Evolutionary conservation across 768 basidiomycete genomes (phyloP), one percentile per base, ranked within the genome.

Genomic region (Crucibulum laeve): DNA sequence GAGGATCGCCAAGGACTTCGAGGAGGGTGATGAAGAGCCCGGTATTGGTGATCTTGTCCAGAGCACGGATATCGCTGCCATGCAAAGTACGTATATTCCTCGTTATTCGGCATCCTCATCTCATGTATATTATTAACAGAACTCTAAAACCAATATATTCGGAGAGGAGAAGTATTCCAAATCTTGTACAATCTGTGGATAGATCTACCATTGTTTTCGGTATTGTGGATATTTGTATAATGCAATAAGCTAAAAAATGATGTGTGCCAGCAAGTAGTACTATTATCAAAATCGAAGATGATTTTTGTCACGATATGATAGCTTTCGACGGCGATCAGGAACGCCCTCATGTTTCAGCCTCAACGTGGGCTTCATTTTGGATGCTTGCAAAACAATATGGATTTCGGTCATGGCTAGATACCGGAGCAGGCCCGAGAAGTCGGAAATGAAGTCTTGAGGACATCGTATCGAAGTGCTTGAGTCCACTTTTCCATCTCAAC

Each of bases 11-110:
- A 91, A 88, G 54, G n/a, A n/a, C n/a, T n/a, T n/a, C n/a, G n/a
- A n/a, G n/a, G n/a, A n/a, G n/a, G n/a, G n/a, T n/a, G n/a, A n/a
- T n/a, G n/a, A n/a, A n/a, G n/a, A n/a, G n/a, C n/a, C n/a, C n/a
- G n/a, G n/a, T n/a, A 82, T 89, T 47, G 89, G 91, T 10, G 91
- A 92, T 57, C 87, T 82, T 58, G 80, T 95, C 50, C 93, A 96
- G 76, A 92, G 90, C 64, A 74, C 87, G 23, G 93, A 97, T 62
- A 64, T 97, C 50, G 84, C 87, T 52, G 93, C 91, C 49, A 94
- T 94, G 91, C 91, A 93, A 67, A 93, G 90, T 91, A 62, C 52
- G 74, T 65, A 11, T 17, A 36, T 42, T 21, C 18, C 17, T 40
- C 18, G 13, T 14, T 11, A 19, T 43, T 42, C 19, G 10, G 19